Base-by-base conservation (phyloP, 495 filamentous ascomycete species). In the Glarea lozoyensis region DNA sequence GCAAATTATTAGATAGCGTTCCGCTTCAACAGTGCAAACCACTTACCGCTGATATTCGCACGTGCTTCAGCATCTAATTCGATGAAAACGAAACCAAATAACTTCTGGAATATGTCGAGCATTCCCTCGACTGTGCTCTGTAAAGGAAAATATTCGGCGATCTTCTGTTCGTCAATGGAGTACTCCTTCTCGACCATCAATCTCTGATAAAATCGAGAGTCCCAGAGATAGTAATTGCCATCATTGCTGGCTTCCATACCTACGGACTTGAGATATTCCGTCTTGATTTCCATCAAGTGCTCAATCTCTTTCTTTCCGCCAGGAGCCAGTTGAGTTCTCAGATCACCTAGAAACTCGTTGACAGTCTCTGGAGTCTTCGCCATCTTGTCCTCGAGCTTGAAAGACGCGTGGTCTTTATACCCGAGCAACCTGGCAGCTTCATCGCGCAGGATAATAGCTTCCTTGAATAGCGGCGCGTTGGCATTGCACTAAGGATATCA, bases 341-440 rank as follows among this genome's bases (percentile, higher is more conserved):
- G 67, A 60, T 94, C 90, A 5, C 71, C 77, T 15, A 98, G 61
- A 62, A 98, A 96, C 41, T 77, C 75, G 53, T 88, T 67, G 0
- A 98, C 93, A 0, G 82, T 87, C 64, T 86, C 76, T 0, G 88
- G 79, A 0, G 78, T 83, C 72, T 97, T 96, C 43, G 88, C 88
- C 93, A 98, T 98, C 75, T 94, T 96, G 46, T 92, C 85, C 60
- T 95, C 90, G 34, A 98, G 84, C 23, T 76, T 73, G 70, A 94
- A 89, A 16, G 86, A 77, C 22, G 92, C 92, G 64, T 96, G 90
- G 55, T 94, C 85, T 15, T 82, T 84, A 61, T 95, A 98, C 4
- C 88, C 89, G 18, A 98, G 68, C 29, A 98, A 66, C 38, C 93
- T 79, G 24, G 93, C 92, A 17, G 82, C 86, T 64, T 98, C 93